A percentile compares a stretch with the other conserved stretches of the same genome.
Conservation (phyloP, 495 filamentous ascomycete genomes). For the Penicillium daleae region DNA sequence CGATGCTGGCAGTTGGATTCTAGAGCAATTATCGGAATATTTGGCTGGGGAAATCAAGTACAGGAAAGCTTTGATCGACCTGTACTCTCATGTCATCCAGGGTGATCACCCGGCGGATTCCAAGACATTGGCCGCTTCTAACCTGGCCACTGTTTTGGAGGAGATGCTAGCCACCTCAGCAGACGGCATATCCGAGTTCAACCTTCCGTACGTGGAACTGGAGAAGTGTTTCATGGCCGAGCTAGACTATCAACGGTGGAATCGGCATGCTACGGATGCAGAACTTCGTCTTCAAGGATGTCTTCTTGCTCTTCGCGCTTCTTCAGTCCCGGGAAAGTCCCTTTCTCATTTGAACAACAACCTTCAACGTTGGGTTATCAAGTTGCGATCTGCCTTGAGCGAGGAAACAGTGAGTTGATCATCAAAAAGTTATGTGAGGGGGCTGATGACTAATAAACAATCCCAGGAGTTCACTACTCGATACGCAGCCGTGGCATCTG, state of each 20-base stretch:
- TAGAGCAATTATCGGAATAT: conserved; percentile 35
- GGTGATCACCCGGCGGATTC: conserved; percentile 32
- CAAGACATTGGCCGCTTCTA: conserved; percentile 38
- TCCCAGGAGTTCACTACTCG: conserved; percentile 68
- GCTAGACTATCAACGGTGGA: conserved; percentile 37
- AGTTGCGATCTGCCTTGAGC: conserved; percentile 42
- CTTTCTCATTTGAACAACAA: conserved; percentile 23
- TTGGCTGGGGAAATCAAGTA: conserved; percentile 28
- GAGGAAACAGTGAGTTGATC: conserved; percentile 52
- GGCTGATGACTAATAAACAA: background rate
- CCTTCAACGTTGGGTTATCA: conserved; percentile 36
- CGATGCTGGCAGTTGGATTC: conserved; percentile 46
- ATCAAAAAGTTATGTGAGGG: no score
- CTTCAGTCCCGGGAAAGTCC: conserved; percentile 31
- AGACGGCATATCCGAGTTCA: conserved; percentile 16
- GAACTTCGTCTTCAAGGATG: conserved; percentile 55
- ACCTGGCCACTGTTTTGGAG: conserved; percentile 41
- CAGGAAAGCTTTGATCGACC: conserved; percentile 25
- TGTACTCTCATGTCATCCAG: conserved; percentile 41
- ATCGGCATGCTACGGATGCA: conserved; percentile 47
- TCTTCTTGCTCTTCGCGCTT: conserved; percentile 59
- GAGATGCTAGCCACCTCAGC: conserved; percentile 26
- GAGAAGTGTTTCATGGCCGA: conserved; percentile 28
- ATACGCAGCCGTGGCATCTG: conserved; percentile 55
- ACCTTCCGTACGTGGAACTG: conserved; percentile 35